phyloP scores from a whole-genome alignment of 2,329 filamentous ascomycete species.

The Mycosphaerella arachidis region DNA sequence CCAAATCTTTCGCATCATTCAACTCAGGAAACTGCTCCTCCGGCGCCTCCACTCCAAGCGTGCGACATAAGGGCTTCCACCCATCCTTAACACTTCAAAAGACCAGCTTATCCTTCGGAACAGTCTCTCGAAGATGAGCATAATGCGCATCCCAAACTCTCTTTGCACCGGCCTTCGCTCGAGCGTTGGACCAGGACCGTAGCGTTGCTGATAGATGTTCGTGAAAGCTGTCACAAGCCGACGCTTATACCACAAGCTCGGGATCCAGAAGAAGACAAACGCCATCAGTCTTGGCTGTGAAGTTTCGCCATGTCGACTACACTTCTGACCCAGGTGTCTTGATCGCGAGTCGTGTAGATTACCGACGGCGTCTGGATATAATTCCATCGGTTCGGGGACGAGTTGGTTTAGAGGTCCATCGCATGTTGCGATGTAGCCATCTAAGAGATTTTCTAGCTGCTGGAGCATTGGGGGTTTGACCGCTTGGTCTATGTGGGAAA shows the following conservation, averaged over 20 bases:
- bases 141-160: slow-evolving; percentile 2
- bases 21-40: slow-evolving; percentile 16
- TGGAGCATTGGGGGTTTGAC: slow-evolving; percentile 29
- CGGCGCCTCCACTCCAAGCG: slow-evolving; percentile 21
- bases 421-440: slow-evolving; percentile 46
- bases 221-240: background rate
- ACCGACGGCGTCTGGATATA: slow-evolving; percentile 46
- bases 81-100: slow-evolving; percentile 22
- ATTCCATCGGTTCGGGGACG: slow-evolving; percentile 43
- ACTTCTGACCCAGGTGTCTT: slow-evolving; percentile 3
- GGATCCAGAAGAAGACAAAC: slow-evolving; percentile 15
- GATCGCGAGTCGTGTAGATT: slow-evolving; percentile 6
- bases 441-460: slow-evolving; percentile 35
- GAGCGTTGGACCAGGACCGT: background rate
- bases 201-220: slow-evolving; percentile 7
- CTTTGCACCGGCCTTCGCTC: background rate
- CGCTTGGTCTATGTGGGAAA: slow-evolving; percentile 15
- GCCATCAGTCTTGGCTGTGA: slow-evolving; percentile 3
- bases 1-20: slow-evolving; percentile 6
- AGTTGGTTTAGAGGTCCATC: slow-evolving; percentile 44
- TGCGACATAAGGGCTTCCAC: slow-evolving; percentile 29
- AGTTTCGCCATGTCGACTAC: slow-evolving; percentile 4
- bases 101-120: slow-evolving; percentile 13
- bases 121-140: background rate
- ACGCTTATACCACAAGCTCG: slow-evolving; percentile 9